Base-by-base conservation (phyloP, 352 stramenopile species). In the Phytophthora sp. region DNA sequence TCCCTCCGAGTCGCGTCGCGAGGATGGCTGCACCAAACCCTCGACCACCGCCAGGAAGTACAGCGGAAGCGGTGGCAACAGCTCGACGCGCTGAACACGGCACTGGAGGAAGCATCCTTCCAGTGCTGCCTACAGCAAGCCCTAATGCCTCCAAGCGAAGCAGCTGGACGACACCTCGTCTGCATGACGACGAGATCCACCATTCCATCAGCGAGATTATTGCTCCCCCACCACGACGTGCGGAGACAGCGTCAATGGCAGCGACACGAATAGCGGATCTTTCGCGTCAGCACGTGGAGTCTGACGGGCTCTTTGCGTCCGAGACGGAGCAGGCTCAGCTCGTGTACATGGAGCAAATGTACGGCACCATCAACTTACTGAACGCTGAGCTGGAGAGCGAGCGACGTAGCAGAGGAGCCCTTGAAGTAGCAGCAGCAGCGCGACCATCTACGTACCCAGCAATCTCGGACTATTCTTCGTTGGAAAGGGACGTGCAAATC, bases 321-420 rank as follows among this genome's bases (percentile, higher is more conserved):
- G 63, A 69, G 7, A 71, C 69, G 9, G 63, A 86, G 46, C 71
- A 77, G 18, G 60, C 59, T 3, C 80, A 91, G 29, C 69, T 88
- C 26, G 69, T 67, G 16, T 88, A 88, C 53, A 91, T 91, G 83
- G 80, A 91, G 47, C 69, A 89, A 42, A 90, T 91, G 75, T 86
- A 88, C 64, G 76, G 57, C 18, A 84, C 74, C 3, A 88, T 91
- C 54, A 78, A 81, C 57, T 29, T 69, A 24, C 33, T 88, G 12
- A 87, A 76, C 16, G 65, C 71, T 0, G 77, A 89, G 50, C 33
- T 89, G 33, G 79, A 85, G 29, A 71, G 56, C 16, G 80, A 89
- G 31, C 73, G 77, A 7, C 62, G 69, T n/a, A 66, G 62, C 3
- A 68, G 67, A 45, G 26, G 64, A 12, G 51, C 51, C 13, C 52